Evolutionary conservation across 345 rosid genomes (phyloP).

Genomic region (Hevea brasiliensis): DNA sequence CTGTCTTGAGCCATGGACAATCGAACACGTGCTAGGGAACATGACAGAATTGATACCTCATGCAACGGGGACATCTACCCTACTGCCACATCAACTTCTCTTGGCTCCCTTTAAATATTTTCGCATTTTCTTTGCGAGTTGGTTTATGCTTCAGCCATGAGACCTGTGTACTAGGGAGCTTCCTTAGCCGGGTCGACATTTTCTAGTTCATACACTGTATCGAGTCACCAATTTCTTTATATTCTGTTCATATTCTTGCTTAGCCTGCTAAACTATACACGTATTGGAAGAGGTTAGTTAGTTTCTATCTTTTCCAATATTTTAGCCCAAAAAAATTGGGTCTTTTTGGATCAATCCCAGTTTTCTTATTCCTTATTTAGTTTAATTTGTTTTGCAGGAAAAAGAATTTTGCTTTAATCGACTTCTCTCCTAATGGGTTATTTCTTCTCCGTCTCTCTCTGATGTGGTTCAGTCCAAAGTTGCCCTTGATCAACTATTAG

Average conservation of each 20-base stretch:
- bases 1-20: too few relatives aligned
- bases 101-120: background rate
- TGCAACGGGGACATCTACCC: background rate
- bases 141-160: background rate
- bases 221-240: background rate
- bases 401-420: background rate
- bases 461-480: background rate
- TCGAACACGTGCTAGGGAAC: too few relatives aligned
- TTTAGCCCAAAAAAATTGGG: background rate
- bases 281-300: background rate
- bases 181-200: background rate
- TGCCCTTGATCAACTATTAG: background rate
- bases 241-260: background rate
- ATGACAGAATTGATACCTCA: background rate
- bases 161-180: background rate
- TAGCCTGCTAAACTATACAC: background rate
- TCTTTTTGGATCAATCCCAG: background rate
- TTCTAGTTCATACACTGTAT: background rate
- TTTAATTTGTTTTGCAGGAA: background rate
- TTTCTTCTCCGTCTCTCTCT: background rate
- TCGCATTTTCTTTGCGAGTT: background rate
- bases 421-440: background rate
- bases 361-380: background rate
- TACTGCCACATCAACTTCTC: background rate
- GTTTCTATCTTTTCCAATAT: background rate